phyloP scores from a whole-genome alignment of 495 filamentous ascomycete species.

The Hypoxylon subgilvum region DNA sequence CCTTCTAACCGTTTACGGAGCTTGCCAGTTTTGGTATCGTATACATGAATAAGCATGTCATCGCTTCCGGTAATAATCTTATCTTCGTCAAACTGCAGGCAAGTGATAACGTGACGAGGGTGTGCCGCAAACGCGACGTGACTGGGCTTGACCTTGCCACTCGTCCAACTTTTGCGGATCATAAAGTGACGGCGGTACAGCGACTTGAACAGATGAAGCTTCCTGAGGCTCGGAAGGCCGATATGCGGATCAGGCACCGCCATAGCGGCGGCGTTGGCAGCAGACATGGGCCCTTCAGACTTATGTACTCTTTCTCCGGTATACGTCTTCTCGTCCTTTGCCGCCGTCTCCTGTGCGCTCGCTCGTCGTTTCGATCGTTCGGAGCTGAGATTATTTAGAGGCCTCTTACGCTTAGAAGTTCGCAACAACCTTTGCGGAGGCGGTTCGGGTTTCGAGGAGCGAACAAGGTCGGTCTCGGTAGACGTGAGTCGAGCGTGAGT shows the following conservation, averaged over 20 bases:
- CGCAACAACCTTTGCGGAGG: slow-evolving; percentile 41
- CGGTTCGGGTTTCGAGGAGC: slow-evolving; percentile 46
- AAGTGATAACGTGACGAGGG: slow-evolving; percentile 95
- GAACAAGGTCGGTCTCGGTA: slow-evolving; percentile 57
- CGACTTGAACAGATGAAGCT: slow-evolving; percentile 92
- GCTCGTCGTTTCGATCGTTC: slow-evolving; percentile 62
- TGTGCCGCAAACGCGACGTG: slow-evolving; percentile 97
- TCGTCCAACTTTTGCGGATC: slow-evolving; percentile 90
- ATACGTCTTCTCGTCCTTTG: slow-evolving; percentile 45
- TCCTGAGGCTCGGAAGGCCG: slow-evolving; percentile 76
- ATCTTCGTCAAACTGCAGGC: slow-evolving; percentile 94
- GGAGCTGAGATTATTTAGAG: slow-evolving; percentile 46
- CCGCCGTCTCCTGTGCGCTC: slow-evolving; percentile 46
- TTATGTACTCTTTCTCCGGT: slow-evolving; percentile 47
- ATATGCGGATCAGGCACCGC: slow-evolving; percentile 82
- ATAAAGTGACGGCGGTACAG: slow-evolving; percentile 90
- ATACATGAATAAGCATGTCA: slow-evolving; percentile 97
- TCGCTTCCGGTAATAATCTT: slow-evolving; percentile 98
- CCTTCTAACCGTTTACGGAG: slow-evolving; percentile 81
- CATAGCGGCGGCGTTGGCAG: slow-evolving; percentile 77
- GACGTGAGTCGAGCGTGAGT: slow-evolving; percentile 50
- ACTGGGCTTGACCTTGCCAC: slow-evolving; percentile 79
- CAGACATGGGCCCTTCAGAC: slow-evolving; percentile 83
- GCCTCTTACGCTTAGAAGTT: slow-evolving; percentile 54
- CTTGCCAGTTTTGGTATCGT: slow-evolving; percentile 93